Evolutionary conservation across 257 asterid genomes (phyloP).

Genomic region (Vinca minor): DNA sequence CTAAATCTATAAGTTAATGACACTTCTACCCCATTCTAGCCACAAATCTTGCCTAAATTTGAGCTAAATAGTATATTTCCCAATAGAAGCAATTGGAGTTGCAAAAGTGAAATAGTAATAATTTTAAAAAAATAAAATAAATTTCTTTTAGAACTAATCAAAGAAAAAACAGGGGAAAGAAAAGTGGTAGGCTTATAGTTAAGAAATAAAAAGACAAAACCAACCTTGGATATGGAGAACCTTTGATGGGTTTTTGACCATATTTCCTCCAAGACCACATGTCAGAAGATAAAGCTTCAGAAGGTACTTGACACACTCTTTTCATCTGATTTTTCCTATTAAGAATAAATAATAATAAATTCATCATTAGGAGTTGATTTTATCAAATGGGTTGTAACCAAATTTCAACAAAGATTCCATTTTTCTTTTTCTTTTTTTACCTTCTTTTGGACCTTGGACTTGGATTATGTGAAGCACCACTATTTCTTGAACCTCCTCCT

Average conservation of each 20-base stretch:
- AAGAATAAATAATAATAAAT: constrained; percentile 1
- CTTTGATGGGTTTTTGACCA: constrained; percentile 97
- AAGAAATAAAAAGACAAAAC: too few relatives aligned
- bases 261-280: constrained; percentile 97
- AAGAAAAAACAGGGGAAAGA: too few relatives aligned
- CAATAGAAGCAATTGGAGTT: too few relatives aligned
- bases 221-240: constrained; percentile 97
- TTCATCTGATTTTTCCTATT: constrained; percentile 65
- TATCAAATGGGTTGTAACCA: not conserved
- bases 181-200: too few relatives aligned
- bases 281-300: constrained; percentile 74
- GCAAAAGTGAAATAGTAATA: too few relatives aligned
- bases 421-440: constrained; percentile 33
- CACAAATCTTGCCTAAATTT: too few relatives aligned
- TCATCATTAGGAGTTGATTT: not conserved
- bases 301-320: constrained; percentile 69
- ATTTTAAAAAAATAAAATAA: too few relatives aligned
- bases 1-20: too few relatives aligned
- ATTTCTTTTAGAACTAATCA: too few relatives aligned
- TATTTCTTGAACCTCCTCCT: constrained; percentile 27
- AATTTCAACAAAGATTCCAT: not conserved
- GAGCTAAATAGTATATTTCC: too few relatives aligned
- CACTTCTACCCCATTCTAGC: too few relatives aligned
- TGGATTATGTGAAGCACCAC: constrained; percentile 24
- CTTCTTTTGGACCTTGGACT: constrained; percentile 70